Evolutionary conservation across 768 basidiomycete genomes (phyloP).

Genomic region (Psilocybe cubensis): DNA sequence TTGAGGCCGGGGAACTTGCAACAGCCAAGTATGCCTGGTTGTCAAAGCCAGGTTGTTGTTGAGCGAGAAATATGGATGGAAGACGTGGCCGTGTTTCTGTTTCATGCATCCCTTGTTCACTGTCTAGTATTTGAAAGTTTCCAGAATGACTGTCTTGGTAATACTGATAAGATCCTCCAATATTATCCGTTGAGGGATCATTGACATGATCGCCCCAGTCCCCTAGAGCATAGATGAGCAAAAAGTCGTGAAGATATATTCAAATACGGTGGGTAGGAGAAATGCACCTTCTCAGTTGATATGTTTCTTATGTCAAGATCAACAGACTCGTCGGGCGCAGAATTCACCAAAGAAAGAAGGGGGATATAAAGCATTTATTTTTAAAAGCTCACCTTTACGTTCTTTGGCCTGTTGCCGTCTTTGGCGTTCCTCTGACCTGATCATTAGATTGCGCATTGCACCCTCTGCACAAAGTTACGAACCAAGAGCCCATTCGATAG

Average conservation of each 20-base stretch:
- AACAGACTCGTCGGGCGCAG: slow-evolving; percentile 27
- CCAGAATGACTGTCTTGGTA: slow-evolving; percentile 21
- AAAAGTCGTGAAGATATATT: neutral
- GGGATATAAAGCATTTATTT: slow-evolving; percentile 29
- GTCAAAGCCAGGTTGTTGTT: slow-evolving; percentile 49
- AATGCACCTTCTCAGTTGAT: slow-evolving; percentile 65
- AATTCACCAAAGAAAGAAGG: slow-evolving; percentile 27
- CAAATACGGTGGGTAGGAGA: slow-evolving; percentile 28
- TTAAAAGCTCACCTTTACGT: slow-evolving; percentile 78
- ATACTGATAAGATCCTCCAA: slow-evolving; percentile 10
- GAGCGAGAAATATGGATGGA: slow-evolving; percentile 64
- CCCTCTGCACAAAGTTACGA: slow-evolving; percentile 27
- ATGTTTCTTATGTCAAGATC: slow-evolving; percentile 33
- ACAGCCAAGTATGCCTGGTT: slow-evolving; percentile 34
- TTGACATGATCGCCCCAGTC: slow-evolving; percentile 4
- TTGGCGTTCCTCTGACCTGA: slow-evolving; percentile 60
- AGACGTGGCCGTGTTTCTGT: slow-evolving; percentile 47
- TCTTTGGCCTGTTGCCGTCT: slow-evolving; percentile 65
- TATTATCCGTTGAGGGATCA: slow-evolving; percentile 8
- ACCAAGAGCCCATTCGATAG: slow-evolving; percentile 79
- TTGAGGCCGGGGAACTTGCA: slow-evolving; percentile 23
- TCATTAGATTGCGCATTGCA: slow-evolving; percentile 3
- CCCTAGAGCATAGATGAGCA: slow-evolving; percentile 1
- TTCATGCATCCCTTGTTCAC: slow-evolving; percentile 19
- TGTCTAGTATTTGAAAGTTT: slow-evolving; percentile 22